Evolutionary conservation across 2,329 filamentous ascomycete species (phyloP).

Genomic region (Fusarium sp.): DNA sequence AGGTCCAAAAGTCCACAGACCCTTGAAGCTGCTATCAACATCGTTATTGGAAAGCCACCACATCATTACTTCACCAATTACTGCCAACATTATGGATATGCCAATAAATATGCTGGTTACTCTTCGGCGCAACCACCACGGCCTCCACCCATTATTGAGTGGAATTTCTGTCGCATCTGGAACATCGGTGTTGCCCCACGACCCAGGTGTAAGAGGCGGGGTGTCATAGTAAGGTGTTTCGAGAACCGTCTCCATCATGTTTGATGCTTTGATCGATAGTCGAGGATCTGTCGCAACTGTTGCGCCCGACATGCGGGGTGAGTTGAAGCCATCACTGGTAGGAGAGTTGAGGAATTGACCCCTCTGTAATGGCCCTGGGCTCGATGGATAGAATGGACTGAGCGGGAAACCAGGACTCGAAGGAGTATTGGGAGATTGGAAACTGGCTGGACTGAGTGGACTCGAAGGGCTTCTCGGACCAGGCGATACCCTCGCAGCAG

Average conservation of each 20-base stretch:
- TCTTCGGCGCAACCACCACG: slow-evolving; percentile 43
- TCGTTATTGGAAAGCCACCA: slow-evolving; percentile 42
- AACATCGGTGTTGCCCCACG: slow-evolving; percentile 28
- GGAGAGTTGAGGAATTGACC: slow-evolving; percentile 38
- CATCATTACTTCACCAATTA: slow-evolving; percentile 45
- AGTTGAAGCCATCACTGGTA: slow-evolving; percentile 39
- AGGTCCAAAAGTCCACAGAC: slow-evolving; percentile 49
- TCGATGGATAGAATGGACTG: slow-evolving; percentile 39
- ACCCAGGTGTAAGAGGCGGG: slow-evolving; percentile 36
- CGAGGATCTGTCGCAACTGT: slow-evolving; percentile 22
- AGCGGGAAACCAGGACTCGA: slow-evolving; percentile 40
- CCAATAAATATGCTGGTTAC: slow-evolving; percentile 41
- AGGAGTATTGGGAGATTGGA: slow-evolving; percentile 29
- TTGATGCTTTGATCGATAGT: slow-evolving; percentile 13
- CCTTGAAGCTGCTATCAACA: slow-evolving; percentile 34
- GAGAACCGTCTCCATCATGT: slow-evolving; percentile 40
- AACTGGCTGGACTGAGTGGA: slow-evolving; percentile 35
- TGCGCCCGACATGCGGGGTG: slow-evolving; percentile 22
- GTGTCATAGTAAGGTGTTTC: slow-evolving; percentile 46
- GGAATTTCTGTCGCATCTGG: slow-evolving; percentile 39
- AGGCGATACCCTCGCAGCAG: slow-evolving; percentile 31
- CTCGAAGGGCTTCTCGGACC: slow-evolving; percentile 32
- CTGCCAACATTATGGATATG: slow-evolving; percentile 38
- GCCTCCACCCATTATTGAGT: slow-evolving; percentile 47
- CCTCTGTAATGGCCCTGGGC: slow-evolving; percentile 28